Base-by-base conservation (phyloP, 2,329 filamentous ascomycete genomes). In the Orbilia quercus region DNA sequence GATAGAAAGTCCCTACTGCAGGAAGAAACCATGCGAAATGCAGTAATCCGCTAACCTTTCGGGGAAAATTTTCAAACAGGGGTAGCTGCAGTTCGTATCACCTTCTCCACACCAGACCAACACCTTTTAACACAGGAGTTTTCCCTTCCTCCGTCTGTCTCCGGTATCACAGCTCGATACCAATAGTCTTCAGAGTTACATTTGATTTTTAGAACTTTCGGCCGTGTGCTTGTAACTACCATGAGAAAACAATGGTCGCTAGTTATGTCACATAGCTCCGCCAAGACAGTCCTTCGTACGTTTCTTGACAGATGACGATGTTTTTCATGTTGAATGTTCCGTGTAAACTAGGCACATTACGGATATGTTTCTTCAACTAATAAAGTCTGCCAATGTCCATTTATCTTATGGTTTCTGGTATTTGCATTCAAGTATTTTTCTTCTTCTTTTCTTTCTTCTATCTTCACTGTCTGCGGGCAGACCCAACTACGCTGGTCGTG, bases 41-140 rank as follows among this genome's bases (percentile, higher is more conserved):
- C 1, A 16, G 53, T 7, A 44, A 28, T 6, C 7, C 12, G 11
- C 20, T 44, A 44, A 6, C 53, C 18, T 12, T 16, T 57, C 44
- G n/a, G 22, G 53, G 53, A 9, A 44, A 31, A 6, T 22, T 54
- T 40, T 18, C 31, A 20, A 54, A 57, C 36, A 20, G 18, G 31
- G 38, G 38, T 7, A 36, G 16, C 18, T 34, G 9, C 28, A 36
- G 14, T 1, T 18, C 36, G 48, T 53, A 36, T 18, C 25, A 51
- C n/a, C 7, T 7, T 20, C 22, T 16, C 6, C 6, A 20, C 20
- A 5, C 12, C 53, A 42, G 31, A 57, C 53, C 53, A 57, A 31
- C 36, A 57, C 53, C 2, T 57, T 31, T 57, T 31, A 36, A 57
- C 23, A 57, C 53, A 57, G 53, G 53, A 57, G 36, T 16, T 16